Base-by-base conservation (phyloP, 805 yeast genomes). In the Wickerhamomyces sydowiorum region DNA sequence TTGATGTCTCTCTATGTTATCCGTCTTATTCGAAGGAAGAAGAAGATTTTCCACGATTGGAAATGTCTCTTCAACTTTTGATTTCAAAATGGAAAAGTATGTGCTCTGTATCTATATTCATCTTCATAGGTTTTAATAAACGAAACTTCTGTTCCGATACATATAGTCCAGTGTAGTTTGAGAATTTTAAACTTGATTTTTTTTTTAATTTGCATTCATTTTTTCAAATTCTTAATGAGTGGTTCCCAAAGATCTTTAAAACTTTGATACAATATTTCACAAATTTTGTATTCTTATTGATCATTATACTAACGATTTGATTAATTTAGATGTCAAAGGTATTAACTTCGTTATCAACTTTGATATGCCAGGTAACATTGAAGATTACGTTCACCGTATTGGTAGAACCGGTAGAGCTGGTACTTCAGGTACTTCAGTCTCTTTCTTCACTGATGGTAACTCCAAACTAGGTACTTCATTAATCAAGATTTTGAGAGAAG, bases 321-420 rank as follows among this genome's bases (percentile, higher is more conserved):
- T 43, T 58, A 42, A 7, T 25, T 19, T 66, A 90, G 99, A 93
- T 72, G 99, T 93, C 69, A 93, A 93, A 76, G 99, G 97, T 66
- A 87, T 93, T 64, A 84, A 90, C 56, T 81, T 73, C 59, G 99
- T 93, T 48, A 76, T 93, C 65, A 93, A 93, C 80, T 88, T 77
- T 61, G 98, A 91, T 67, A 91, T 91, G 90, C 98, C 99, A 61
- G 89, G 87, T 68, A 91, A 91, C 71, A 87, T 90, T 62, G 99
- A 93, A 75, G 98, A 93, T 72, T 91, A 91, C 66, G 97, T 91
- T 50, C 99, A 91, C 68, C 82, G 99, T 73, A 93, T 91, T 62
- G 99, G 99, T 68, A 90, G 60, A 53, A 56, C 99, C 51, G 99
- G 99, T 66, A 88, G 99, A 79, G 99, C 97, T 53, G 98, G 98